Conservation (phyloP, 176 grass and related monocot genomes). For the Bromus sterilis region DNA sequence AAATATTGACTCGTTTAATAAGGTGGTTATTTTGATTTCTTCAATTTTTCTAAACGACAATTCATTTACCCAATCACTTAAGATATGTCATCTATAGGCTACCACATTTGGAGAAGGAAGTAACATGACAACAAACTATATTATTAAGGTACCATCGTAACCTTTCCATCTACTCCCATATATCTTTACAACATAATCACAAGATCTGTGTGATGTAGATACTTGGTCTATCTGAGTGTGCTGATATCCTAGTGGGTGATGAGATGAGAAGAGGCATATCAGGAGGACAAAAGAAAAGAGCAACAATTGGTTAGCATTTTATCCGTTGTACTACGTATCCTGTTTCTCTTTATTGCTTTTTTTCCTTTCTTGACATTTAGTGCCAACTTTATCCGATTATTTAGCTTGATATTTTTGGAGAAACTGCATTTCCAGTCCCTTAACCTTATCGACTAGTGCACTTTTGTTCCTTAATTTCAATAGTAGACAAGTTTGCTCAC, state of each 20-base stretch:
- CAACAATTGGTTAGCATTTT: slow-evolving; percentile 30
- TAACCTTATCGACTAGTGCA: too few species aligned
- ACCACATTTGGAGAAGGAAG: slow-evolving; percentile 37
- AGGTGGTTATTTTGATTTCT: slow-evolving; percentile 10
- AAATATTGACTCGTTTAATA: slow-evolving; percentile 44
- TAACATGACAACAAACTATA: slow-evolving; percentile 20
- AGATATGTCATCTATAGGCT: slow-evolving; percentile 2
- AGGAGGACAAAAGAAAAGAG: slow-evolving; percentile 43
- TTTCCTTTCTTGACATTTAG: too few species aligned
- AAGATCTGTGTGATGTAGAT: slow-evolving; percentile 20
- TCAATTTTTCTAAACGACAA: background rate
- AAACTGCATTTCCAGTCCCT: too few species aligned
- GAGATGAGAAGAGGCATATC: slow-evolving; percentile 40
- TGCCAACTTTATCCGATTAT: too few species aligned
- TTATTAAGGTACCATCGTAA: background rate
- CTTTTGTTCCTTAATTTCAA: too few species aligned
- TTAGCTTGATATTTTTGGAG: too few species aligned
- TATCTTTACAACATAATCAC: background rate
- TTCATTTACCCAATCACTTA: background rate
- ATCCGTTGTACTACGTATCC: background rate
- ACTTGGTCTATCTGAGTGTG: slow-evolving; percentile 32
- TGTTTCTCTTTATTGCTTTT: too few species aligned
- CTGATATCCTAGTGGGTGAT: slow-evolving; percentile 42
- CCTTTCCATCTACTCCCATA: background rate
- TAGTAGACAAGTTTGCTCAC: too few species aligned